phyloP scores from a whole-genome alignment of 352 stramenopile species.

The Globisporangium barbulae region DNA sequence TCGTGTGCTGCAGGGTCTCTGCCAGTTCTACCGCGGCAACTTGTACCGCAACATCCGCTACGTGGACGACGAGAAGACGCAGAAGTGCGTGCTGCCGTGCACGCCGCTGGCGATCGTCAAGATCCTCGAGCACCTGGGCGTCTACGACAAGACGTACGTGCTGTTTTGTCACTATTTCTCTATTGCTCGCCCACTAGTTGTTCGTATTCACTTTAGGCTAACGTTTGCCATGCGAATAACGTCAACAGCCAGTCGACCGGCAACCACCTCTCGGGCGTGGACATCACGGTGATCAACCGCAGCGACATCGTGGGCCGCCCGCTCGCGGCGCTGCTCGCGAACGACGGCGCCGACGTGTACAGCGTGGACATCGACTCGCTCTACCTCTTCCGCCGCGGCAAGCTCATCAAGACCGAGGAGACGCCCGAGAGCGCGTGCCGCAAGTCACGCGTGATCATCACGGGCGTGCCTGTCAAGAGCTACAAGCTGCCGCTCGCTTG shows the following conservation, averaged over 20 bases:
- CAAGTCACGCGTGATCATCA: constrained; percentile 93
- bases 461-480: constrained; percentile 90
- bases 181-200: background rate
- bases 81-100: constrained; percentile 97
- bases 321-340: constrained; percentile 94
- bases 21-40: constrained; percentile 95
- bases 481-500: constrained; percentile 93
- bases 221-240: background rate
- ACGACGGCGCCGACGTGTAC: constrained; percentile 95
- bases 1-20: constrained; percentile 54
- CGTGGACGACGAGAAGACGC: constrained; percentile 84
- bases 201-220: background rate
- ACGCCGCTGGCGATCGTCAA: constrained; percentile 95
- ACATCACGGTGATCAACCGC: constrained; percentile 96
- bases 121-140: constrained; percentile 90
- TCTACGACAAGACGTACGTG: constrained; percentile 76
- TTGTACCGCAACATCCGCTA: constrained; percentile 97
- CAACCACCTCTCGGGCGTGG: constrained; percentile 77
- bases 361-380: constrained; percentile 96
- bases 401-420: constrained; percentile 84
- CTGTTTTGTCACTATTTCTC: background rate
- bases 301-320: constrained; percentile 96
- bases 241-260: constrained; percentile 32
- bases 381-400: constrained; percentile 91
- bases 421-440: constrained; percentile 86